Evolutionary conservation across 1,284 basidiomycete genomes (phyloP).

Genomic region (Trichosporon ovoides): DNA sequence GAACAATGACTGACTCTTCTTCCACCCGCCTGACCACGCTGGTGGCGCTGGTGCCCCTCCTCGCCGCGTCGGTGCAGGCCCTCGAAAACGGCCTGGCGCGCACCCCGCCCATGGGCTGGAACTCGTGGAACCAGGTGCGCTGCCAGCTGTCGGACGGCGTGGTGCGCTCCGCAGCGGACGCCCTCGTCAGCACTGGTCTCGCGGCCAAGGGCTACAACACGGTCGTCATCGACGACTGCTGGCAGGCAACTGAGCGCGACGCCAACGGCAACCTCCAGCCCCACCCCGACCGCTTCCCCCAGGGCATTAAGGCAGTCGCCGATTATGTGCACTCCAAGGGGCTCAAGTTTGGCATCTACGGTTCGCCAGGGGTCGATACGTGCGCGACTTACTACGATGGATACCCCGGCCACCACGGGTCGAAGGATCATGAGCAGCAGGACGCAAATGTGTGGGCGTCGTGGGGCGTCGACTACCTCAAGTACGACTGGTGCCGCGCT

Average conservation of each 20-base stretch:
- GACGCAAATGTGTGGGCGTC: slow-evolving; percentile 1
- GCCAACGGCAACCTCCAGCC: background rate
- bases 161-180: background rate
- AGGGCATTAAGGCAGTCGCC: background rate
- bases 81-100: slow-evolving; percentile 5
- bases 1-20: no score
- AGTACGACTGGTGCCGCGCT: slow-evolving; percentile 10
- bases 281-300: background rate
- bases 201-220: background rate
- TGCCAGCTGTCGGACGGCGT: background rate
- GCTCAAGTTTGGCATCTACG: slow-evolving; percentile 8
- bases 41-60: no score
- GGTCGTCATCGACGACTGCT: slow-evolving; percentile 6
- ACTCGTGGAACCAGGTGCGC: background rate
- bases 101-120: slow-evolving; percentile 8
- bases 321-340: slow-evolving; percentile 1
- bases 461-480: slow-evolving; percentile 5
- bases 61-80: background rate
- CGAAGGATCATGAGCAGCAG: background rate
- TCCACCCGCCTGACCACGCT: no score
- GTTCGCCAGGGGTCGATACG: background rate
- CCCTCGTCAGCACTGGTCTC: background rate
- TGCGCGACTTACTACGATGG: slow-evolving; percentile 5
- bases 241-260: background rate
- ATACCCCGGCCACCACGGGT: background rate